These are phyloP conservation scores for Rhodotorula babjevae DNA, from an alignment of 768 basidiomycete genomes.

Conservation along the genomic window DNA sequence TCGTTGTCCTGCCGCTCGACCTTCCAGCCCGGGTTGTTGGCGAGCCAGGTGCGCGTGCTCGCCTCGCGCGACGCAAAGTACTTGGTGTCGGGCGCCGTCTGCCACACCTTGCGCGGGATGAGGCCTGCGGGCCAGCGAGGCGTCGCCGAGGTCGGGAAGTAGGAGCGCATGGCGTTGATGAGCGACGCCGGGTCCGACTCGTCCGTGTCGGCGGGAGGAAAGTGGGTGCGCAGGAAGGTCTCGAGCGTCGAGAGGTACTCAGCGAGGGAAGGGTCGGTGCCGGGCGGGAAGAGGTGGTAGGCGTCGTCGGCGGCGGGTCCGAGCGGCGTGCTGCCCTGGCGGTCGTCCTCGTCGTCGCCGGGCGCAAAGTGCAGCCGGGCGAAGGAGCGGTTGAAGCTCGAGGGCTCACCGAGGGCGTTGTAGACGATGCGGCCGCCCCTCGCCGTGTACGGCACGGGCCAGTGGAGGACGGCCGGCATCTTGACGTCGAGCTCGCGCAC, in stretches of 20 bases:
- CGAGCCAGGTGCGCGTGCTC: constrained; percentile 4
- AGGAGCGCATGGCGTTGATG: constrained; percentile 33
- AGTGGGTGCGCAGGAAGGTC: constrained; percentile 23
- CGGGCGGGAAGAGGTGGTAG: constrained; percentile 22
- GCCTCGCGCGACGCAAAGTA: constrained; percentile 4
- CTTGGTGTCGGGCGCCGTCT: constrained; percentile 19
- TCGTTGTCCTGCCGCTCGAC: constrained; percentile 25
- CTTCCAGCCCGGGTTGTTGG: constrained; percentile 11
- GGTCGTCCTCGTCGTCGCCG: background rate
- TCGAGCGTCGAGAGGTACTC: constrained; percentile 32
- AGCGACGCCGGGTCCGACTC: constrained; percentile 25
- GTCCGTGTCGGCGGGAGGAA: constrained; percentile 26
- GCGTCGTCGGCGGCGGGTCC: constrained; percentile 33
- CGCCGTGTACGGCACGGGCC: background rate
- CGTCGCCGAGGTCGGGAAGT: constrained; percentile 19
- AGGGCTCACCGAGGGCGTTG: background rate
- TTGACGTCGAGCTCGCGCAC: too few relatives aligned
- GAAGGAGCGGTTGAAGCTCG: background rate
- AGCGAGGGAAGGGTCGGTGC: constrained; percentile 2
- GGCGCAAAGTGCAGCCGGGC: background rate
- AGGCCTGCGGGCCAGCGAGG: background rate
- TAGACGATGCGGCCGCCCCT: background rate
- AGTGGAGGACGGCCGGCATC: too few relatives aligned
- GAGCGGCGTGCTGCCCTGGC: constrained; percentile 10
- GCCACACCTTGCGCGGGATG: constrained; percentile 32